Percentiles rank a stretch among this genome's conserved stretches.
Evolutionary conservation across 2,329 filamentous ascomycete genomes (phyloP).

Genomic region (Penicillium carneum): DNA sequence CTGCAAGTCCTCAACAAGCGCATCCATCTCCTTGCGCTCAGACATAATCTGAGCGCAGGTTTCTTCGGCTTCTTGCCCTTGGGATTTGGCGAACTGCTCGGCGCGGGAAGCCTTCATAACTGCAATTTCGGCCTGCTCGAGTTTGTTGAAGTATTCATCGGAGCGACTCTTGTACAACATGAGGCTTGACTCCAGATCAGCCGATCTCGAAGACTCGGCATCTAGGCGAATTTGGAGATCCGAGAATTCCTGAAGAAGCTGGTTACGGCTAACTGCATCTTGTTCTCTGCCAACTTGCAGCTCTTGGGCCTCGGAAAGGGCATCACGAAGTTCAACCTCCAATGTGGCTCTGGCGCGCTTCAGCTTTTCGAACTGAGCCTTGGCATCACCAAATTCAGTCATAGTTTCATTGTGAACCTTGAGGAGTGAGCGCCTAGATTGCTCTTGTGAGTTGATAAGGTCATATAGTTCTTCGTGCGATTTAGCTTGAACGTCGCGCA

Average conservation of each 20-base stretch:
- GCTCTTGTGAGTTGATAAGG: conserved; percentile 89
- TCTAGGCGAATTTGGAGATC: conserved; percentile 93
- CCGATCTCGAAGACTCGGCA: conserved; percentile 81
- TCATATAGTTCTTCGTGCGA: conserved; percentile 95
- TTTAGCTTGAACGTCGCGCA: conserved; percentile 89
- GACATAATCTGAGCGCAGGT: conserved; percentile 88
- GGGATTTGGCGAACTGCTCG: conserved; percentile 90
- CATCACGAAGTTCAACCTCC: conserved; percentile 87
- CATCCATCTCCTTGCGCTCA: conserved; percentile 88
- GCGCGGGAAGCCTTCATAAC: conserved; percentile 90
- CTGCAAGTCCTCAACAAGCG: conserved; percentile 85
- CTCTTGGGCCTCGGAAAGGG: conserved; percentile 82
- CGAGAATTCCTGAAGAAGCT: conserved; percentile 88
- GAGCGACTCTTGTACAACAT: conserved; percentile 88
- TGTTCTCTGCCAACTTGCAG: conserved; percentile 80
- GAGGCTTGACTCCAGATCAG: conserved; percentile 83
- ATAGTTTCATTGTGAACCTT: conserved; percentile 86
- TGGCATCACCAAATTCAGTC: conserved; percentile 83
- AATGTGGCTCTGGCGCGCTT: conserved; percentile 79
- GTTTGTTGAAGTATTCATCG: conserved; percentile 95
- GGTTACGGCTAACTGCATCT: conserved; percentile 83
- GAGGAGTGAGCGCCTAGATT: conserved; percentile 80
- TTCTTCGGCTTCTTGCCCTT: conserved; percentile 89
- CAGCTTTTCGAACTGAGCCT: conserved; percentile 83
- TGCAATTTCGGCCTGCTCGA: conserved; percentile 94